These are phyloP conservation scores for Knoxia roxburghii DNA, from an alignment of 257 asterid species.

Conservation along the genomic window DNA sequence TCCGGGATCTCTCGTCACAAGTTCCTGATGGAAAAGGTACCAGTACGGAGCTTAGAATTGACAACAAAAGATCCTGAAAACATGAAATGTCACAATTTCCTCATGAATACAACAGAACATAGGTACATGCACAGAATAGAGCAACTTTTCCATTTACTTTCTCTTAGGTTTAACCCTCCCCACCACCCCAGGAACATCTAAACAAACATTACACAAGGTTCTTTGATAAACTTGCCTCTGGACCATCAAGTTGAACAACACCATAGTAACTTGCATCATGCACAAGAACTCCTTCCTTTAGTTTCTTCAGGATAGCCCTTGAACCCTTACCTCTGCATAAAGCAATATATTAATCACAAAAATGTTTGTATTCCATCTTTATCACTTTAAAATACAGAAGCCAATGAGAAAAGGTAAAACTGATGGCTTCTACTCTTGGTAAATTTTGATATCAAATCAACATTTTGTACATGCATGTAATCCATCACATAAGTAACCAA, in stretches of 20 bases:
- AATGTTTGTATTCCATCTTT: background rate
- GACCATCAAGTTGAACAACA: constrained; percentile 71
- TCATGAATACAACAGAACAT: background rate
- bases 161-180: background rate
- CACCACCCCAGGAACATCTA: background rate
- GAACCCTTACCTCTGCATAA: constrained; percentile 82
- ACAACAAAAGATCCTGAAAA: constrained; percentile 52
- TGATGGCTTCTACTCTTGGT: no score
- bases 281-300: constrained; percentile 56
- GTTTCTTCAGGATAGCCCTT: constrained; percentile 67
- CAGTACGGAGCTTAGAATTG: constrained; percentile 43
- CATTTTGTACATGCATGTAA: background rate
- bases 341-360: constrained; percentile 11
- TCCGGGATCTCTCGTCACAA: constrained; percentile 32
- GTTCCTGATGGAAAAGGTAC: constrained; percentile 46
- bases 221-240: constrained; percentile 52
- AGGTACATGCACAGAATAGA: background rate
- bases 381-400: background rate
- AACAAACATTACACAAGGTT: background rate
- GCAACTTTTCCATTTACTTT: background rate
- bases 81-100: constrained; percentile 1
- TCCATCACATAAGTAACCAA: background rate
- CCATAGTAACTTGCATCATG: constrained; percentile 80
- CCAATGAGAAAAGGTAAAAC: background rate
- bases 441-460: background rate